These are phyloP conservation scores for Phytophthora cactorum DNA, from an alignment of 352 stramenopile genomes.

Conservation along the genomic window DNA sequence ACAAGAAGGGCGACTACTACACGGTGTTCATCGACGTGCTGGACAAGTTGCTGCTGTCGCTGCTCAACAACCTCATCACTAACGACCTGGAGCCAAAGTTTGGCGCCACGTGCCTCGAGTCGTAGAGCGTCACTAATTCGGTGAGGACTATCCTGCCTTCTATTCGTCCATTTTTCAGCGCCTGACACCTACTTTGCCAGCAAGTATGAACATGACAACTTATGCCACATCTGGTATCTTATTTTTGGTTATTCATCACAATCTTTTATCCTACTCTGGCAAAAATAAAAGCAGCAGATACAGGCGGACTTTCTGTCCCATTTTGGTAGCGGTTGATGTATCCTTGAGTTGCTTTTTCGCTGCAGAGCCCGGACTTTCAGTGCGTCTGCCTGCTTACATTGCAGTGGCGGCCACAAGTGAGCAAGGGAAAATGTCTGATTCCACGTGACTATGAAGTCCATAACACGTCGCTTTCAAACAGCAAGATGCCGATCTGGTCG, in stretches of 20 bases:
- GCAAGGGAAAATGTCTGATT: conserved; percentile 24
- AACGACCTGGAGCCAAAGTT: conserved; percentile 46
- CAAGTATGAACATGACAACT: conserved; percentile 3
- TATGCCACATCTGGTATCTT: conserved; percentile 30
- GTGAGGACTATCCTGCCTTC: too few relatives aligned
- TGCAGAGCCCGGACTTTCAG: conserved; percentile 23
- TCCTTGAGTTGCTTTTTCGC: conserved; percentile 9
- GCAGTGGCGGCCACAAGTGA: not conserved
- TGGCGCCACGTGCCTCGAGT: conserved; percentile 48
- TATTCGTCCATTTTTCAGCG: too few relatives aligned
- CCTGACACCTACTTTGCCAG: too few relatives aligned
- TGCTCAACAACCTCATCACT: conserved; percentile 59
- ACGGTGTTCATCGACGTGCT: conserved; percentile 47
- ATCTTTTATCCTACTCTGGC: conserved; percentile 8
- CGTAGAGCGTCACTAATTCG: conserved; percentile 7
- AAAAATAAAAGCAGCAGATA: not conserved
- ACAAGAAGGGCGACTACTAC: conserved; percentile 75
- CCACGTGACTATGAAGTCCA: conserved; percentile 26
- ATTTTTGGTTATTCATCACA: conserved; percentile 22
- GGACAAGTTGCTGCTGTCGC: conserved; percentile 48
- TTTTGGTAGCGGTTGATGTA: conserved; percentile 29
- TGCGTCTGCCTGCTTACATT: conserved; percentile 32
- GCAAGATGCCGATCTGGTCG: conserved; percentile 20
- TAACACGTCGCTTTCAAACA: conserved; percentile 33
- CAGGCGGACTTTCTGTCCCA: conserved; percentile 8